These are phyloP conservation scores for Psilocybe subaeruginosa DNA, from an alignment of 768 basidiomycete species.

Conservation along the genomic window DNA sequence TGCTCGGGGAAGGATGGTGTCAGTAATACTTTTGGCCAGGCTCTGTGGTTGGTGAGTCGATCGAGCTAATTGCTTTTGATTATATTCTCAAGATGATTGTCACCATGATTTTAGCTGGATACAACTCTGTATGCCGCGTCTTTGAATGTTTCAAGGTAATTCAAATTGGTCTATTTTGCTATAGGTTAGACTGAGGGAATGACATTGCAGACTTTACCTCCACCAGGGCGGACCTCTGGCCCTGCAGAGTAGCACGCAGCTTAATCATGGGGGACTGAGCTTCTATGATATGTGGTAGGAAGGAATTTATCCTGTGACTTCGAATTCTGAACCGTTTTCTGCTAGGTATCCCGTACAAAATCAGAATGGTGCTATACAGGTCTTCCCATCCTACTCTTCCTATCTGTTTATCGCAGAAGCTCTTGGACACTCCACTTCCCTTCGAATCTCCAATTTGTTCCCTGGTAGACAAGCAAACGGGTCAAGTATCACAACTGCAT, in stretches of 20 bases:
- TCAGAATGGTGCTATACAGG: slow-evolving; percentile 48
- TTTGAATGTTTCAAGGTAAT: slow-evolving; percentile 49
- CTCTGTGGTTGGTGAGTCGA: slow-evolving; percentile 47
- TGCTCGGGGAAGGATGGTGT: slow-evolving; percentile 53
- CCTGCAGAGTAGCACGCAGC: slow-evolving; percentile 49
- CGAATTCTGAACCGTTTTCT: background rate
- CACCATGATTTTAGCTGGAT: slow-evolving; percentile 33
- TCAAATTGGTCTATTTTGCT: background rate
- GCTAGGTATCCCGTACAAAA: slow-evolving; percentile 52
- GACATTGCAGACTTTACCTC: slow-evolving; percentile 42
- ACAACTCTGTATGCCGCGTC: slow-evolving; percentile 51
- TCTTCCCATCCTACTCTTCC: slow-evolving; percentile 57
- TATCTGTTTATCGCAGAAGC: slow-evolving; percentile 55
- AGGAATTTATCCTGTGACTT: background rate
- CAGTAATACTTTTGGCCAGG: slow-evolving; percentile 58
- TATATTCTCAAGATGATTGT: background rate
- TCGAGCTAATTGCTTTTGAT: background rate
- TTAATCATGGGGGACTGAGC: slow-evolving; percentile 51
- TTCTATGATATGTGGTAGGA: slow-evolving; percentile 52
- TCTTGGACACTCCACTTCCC: slow-evolving; percentile 43
- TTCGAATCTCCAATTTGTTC: slow-evolving; percentile 51
- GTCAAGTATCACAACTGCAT: slow-evolving; percentile 52
- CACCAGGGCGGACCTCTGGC: slow-evolving; percentile 59
- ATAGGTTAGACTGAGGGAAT: background rate
- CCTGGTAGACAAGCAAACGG: slow-evolving; percentile 55